Percentiles rank a stretch among this genome's conserved stretches.
Evolutionary conservation across 2,329 filamentous ascomycete genomes (phyloP).

Genomic region (Fusarium udum): DNA sequence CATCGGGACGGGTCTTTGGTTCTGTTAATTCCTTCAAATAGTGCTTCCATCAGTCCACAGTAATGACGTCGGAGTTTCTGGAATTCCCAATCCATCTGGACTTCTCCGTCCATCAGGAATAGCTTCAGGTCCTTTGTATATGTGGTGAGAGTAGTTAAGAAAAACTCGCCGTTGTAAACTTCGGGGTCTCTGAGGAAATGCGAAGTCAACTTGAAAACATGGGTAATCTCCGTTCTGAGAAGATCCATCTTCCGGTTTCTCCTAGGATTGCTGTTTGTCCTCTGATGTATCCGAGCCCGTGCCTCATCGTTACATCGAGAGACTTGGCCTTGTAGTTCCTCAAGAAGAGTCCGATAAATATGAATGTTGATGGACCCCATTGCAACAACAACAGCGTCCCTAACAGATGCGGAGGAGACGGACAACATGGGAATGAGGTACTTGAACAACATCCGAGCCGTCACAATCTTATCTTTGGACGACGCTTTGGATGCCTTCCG

Average conservation of each 20-base stretch:
- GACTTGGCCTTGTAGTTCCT: constrained; percentile 88
- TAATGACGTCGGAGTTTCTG: constrained; percentile 92
- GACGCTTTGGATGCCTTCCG: constrained; percentile 80
- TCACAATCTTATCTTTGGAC: constrained; percentile 80
- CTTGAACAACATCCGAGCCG: constrained; percentile 88
- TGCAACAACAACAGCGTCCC: constrained; percentile 89
- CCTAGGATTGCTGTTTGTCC: constrained; percentile 83
- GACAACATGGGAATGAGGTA: constrained; percentile 89
- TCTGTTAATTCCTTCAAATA: constrained; percentile 90
- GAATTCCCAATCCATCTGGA: constrained; percentile 94
- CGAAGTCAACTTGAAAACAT: constrained; percentile 93
- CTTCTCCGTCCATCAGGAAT: constrained; percentile 92
- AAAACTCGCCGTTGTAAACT: constrained; percentile 87
- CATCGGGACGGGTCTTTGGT: constrained; percentile 87
- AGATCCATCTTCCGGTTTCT: constrained; percentile 86
- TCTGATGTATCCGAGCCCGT: constrained; percentile 84
- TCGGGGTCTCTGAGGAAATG: constrained; percentile 84
- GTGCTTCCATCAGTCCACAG: constrained; percentile 89
- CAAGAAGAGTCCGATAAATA: constrained; percentile 88
- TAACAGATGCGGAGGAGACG: constrained; percentile 79
- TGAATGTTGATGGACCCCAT: constrained; percentile 95
- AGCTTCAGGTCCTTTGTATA: constrained; percentile 94
- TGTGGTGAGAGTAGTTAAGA: constrained; percentile 84
- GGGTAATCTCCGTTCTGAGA: constrained; percentile 91
- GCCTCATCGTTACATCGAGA: constrained; percentile 89